Conservation (phyloP, 139 green algal species). For the Trebouxia sp. region DNA sequence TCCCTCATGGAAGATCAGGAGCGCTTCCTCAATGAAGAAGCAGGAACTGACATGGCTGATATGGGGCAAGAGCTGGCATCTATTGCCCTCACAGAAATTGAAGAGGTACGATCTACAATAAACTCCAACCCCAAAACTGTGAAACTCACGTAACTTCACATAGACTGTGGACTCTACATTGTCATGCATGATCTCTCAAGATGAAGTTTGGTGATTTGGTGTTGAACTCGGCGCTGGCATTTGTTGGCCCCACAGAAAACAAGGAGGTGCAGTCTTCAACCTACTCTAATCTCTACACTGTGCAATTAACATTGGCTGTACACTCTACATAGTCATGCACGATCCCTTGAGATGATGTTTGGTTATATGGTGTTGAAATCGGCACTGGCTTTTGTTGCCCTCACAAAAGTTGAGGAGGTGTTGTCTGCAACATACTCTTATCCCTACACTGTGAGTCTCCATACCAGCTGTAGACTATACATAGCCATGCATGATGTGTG, state of each 20-base stretch:
- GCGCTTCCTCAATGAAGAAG: constrained; percentile 21
- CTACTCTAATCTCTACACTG: not conserved
- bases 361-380: too few species aligned
- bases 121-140: not conserved
- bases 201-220: not conserved
- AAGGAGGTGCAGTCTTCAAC: not conserved
- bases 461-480: not conserved
- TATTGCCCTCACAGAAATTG: constrained; percentile 52
- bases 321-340: not conserved
- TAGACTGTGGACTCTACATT: not conserved
- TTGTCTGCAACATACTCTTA: not conserved
- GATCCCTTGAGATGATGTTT: too few species aligned
- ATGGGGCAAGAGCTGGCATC: not conserved
- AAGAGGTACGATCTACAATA: constrained; percentile 33
- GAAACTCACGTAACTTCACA: not conserved
- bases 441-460: not conserved
- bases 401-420: not conserved
- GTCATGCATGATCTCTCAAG: not conserved
- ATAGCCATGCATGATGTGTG: too few species aligned
- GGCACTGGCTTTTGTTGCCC: too few species aligned
- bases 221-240: not conserved
- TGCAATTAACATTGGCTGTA: not conserved
- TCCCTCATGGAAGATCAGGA: constrained; percentile 71
- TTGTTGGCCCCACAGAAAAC: not conserved
- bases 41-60: constrained; percentile 50